Evolutionary conservation across 257 asterid genomes (phyloP).

Genomic region (Nicotiana otophora): DNA sequence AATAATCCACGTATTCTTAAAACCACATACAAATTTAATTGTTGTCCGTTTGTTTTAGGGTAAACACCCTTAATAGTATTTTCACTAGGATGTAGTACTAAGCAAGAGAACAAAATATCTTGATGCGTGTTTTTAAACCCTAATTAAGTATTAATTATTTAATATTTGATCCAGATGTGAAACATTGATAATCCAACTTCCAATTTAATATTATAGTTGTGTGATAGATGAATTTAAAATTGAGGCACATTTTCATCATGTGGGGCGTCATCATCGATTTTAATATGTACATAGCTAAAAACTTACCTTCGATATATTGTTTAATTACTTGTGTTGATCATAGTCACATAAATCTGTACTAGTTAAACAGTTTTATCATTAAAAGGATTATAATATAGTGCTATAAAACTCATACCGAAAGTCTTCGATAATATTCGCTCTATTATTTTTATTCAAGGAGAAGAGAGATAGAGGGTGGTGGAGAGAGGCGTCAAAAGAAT

Average conservation of each 20-base stretch:
- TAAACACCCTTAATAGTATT: no score
- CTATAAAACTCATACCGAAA: not conserved
- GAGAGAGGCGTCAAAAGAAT: not conserved
- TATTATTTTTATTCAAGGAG: not conserved
- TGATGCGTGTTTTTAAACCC: no score
- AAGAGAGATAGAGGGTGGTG: not conserved
- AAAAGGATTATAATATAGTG: not conserved
- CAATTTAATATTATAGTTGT: constrained; percentile 15
- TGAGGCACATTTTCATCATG: constrained; percentile 43
- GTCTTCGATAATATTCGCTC: not conserved
- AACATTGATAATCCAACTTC: constrained; percentile 26
- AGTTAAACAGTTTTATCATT: not conserved
- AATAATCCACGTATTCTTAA: no score
- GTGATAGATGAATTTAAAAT: constrained; percentile 5
- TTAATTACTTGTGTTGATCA: constrained; percentile 10
- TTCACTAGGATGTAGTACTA: no score
- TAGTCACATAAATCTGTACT: not conserved
- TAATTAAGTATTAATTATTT: no score
- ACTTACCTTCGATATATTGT: constrained; percentile 17
- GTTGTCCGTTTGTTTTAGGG: no score
- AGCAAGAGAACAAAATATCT: no score
- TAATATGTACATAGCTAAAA: not conserved
- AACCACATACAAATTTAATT: no score
- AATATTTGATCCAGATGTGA: no score
- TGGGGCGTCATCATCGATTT: constrained; percentile 51